phyloP scores from a whole-genome alignment of 495 filamentous ascomycete species.

The Tuber microsphaerosporum region DNA sequence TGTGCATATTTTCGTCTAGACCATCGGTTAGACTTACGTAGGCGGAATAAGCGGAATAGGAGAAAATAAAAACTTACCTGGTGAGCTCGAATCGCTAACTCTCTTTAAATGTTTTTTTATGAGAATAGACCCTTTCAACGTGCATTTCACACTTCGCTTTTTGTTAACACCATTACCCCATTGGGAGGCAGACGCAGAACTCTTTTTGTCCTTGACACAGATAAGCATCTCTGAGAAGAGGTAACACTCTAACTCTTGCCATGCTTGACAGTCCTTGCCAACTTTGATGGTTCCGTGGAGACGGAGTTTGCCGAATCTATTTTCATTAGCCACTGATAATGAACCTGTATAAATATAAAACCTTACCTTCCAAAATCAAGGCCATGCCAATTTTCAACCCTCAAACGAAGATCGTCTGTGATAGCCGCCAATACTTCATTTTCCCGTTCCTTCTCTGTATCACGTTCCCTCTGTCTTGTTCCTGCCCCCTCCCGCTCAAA shows the following conservation, averaged over 20 bases:
- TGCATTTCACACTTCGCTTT: conserved; percentile 59
- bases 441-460: conserved; percentile 34
- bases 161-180: conserved; percentile 55
- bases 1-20: conserved; percentile 59
- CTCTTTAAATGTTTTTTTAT: conserved; percentile 97
- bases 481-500: conserved; percentile 45
- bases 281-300: conserved; percentile 87
- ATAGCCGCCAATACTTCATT: conserved; percentile 69
- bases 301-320: conserved; percentile 85
- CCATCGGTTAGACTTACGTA: conserved; percentile 8
- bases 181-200: conserved; percentile 48
- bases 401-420: conserved; percentile 73
- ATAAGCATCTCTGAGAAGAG: conserved; percentile 99
- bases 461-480: conserved; percentile 35
- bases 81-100: conserved; percentile 57
- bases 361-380: conserved; percentile 82
- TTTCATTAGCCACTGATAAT: conserved; percentile 13
- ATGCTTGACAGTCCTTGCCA: conserved; percentile 91
- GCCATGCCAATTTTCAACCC: conserved; percentile 98
- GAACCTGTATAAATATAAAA: conserved; percentile 11
- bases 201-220: conserved; percentile 95
- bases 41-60: neutral
- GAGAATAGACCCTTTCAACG: conserved; percentile 92
- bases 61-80: conserved; percentile 44
- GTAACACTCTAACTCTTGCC: conserved; percentile 97